Evolutionary conservation across 2,329 filamentous ascomycete species (phyloP).

Genomic region (Neonectria coccinea): DNA sequence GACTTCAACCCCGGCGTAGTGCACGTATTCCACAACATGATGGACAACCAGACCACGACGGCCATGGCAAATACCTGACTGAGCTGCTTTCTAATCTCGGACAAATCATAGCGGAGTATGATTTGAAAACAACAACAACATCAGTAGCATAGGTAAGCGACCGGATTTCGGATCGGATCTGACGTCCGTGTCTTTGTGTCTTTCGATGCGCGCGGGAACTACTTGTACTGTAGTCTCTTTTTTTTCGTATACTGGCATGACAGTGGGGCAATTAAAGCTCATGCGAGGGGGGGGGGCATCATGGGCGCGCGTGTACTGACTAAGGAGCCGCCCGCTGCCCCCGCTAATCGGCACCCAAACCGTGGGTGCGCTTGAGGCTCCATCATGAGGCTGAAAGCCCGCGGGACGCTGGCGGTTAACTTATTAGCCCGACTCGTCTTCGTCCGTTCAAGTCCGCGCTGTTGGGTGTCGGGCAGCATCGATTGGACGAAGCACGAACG

Average conservation of each 20-base stretch:
- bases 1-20: neutral
- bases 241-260: too few relatives aligned
- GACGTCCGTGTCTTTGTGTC: neutral
- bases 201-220: neutral
- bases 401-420: neutral
- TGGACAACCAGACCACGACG: neutral
- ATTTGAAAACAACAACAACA: neutral
- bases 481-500: too few relatives aligned
- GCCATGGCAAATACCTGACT: neutral
- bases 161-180: neutral
- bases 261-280: neutral
- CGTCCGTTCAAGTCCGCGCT: neutral
- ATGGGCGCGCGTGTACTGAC: conserved; percentile 28
- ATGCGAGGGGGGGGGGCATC: neutral
- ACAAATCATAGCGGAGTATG: too few relatives aligned
- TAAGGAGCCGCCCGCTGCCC: conserved; percentile 20
- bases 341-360: neutral
- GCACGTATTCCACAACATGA: too few relatives aligned
- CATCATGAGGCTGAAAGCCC: neutral
- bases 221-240: too few relatives aligned
- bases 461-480: neutral
- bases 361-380: neutral
- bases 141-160: neutral
- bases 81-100: neutral
- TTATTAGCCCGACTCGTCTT: neutral